Evolutionary conservation across 2,329 filamentous ascomycete genomes (phyloP), one percentile per base, ranked within the genome.

Genomic region (Botrytis tulipae): DNA sequence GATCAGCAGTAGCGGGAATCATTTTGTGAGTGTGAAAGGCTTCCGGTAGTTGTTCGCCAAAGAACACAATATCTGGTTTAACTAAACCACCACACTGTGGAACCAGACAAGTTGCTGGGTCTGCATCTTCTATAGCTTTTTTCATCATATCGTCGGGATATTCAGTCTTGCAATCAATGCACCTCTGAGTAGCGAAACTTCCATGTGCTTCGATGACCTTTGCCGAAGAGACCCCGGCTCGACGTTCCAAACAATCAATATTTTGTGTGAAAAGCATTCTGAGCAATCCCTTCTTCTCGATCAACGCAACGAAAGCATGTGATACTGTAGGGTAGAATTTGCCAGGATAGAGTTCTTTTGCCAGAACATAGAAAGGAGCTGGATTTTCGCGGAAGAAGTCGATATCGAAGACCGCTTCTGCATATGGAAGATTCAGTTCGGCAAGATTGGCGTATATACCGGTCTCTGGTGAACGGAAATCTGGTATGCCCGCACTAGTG

Each of bases 261-360:
- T 99, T 99, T 81, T 99, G 96, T 0, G 96, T 98, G 82, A 98
- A 99, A 71, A 96, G 88, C 85, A 94, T 96, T 77, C 92, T 85
- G 37, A 99, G 85, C 59, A 95, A 85, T 6, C 89, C 90, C 83
- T 97, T 97, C 74, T 90, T 85, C 73, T 95, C 88, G 25, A 98
- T 89, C 37, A 99, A 85, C 22, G 90, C 87, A 79, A 99, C 91
- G 83, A 99, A 99, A 51, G 89, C 91, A 83, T 99, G 96, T 2
- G 94, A 92, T 72, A 98, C 86, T 1, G 96, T 99, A 0, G 96
- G 96, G 72, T 91, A 87, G 84, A 93, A 98, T 79, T 92, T 92
- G 29, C 95, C 95, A 0, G 96, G 96, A 80, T 97, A 97, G 6
- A 99, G 87, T 83, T 98, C 96, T 78, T 92, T 92, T 22, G 95